Evolutionary conservation across 495 filamentous ascomycete species (phyloP).

Genomic region (Aspergillus heteromorphus): DNA sequence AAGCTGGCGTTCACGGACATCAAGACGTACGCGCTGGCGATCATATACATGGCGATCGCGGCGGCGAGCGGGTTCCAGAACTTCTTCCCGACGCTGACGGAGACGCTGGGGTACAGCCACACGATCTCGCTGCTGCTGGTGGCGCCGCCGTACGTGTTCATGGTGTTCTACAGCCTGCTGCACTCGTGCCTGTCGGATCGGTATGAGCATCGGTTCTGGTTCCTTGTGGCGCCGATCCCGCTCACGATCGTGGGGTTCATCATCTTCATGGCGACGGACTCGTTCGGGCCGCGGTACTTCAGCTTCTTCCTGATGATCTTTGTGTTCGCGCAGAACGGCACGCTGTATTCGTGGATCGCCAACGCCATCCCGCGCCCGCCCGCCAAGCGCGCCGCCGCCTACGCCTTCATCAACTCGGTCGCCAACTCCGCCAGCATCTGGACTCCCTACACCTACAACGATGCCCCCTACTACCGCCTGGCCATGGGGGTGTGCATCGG

Average conservation of each 20-base stretch:
- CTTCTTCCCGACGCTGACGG: slow-evolving; percentile 48
- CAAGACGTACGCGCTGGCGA: slow-evolving; percentile 45
- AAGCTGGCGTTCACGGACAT: slow-evolving; percentile 48
- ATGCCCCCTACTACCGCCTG: slow-evolving; percentile 35
- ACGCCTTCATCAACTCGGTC: slow-evolving; percentile 51
- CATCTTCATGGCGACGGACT: slow-evolving; percentile 44
- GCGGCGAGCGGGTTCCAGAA: slow-evolving; percentile 51
- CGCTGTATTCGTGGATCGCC: slow-evolving; percentile 51
- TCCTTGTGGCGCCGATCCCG: slow-evolving; percentile 46
- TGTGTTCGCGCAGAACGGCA: slow-evolving; percentile 49
- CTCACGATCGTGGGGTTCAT: slow-evolving; percentile 47
- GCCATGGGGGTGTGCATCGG: slow-evolving; percentile 46
- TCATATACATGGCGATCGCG: slow-evolving; percentile 48
- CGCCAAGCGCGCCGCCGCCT: slow-evolving; percentile 49
- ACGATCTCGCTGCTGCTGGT: slow-evolving; percentile 45
- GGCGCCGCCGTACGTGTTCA: slow-evolving; percentile 52
- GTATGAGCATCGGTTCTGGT: slow-evolving; percentile 44
- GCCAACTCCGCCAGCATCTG: slow-evolving; percentile 51
- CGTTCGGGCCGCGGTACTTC: slow-evolving; percentile 49
- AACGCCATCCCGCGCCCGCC: slow-evolving; percentile 48
- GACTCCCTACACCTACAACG: slow-evolving; percentile 49
- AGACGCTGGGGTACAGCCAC: slow-evolving; percentile 35
- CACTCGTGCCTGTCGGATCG: slow-evolving; percentile 45
- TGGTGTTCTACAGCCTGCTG: slow-evolving; percentile 43
- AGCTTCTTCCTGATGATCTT: slow-evolving; percentile 51